Evolutionary conservation across 2,329 filamentous ascomycete species (phyloP), one percentile per base, ranked within the genome.

Genomic region (Fusarium duplospermum): DNA sequence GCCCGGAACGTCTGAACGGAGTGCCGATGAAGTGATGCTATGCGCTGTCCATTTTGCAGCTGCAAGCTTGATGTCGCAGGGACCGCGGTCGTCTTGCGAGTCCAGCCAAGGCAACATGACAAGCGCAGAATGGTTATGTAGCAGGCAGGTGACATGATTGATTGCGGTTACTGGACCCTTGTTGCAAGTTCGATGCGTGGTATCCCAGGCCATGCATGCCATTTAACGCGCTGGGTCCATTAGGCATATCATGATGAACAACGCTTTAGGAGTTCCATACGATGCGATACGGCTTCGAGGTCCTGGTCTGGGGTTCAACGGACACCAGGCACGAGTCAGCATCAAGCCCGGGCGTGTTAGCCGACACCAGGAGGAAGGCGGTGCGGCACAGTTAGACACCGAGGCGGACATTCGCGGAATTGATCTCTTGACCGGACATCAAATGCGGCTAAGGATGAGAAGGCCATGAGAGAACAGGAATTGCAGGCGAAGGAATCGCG

Each of bases 141-240:
- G 27, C n/a, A 31, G n/a, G 52, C 29, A 45, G 57, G 18, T 27
- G 35, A 70, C 24, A 57, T 54, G n/a, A 31, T 38, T 52, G 59
- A 54, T 59, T 59, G 35, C 38, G 35, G 50, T 38, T 56, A 38
- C 58, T 50, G 40, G n/a, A n/a, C 62, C 35, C 24, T 13, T 40
- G 42, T 16, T 61, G 62, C n/a, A 64, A 56, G 50, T 22, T 47
- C 36, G 57, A 52, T 61, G 33, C 40, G 36, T 47, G 60, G 61
- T 59, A 56, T 60, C 59, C 38, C 22, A 31, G 52, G 56, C 63
- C 60, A 73, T 73, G 71, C 71, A 74, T 36, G 67, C 71, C 60
- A 71, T 69, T 65, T 62, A 74, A 65, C 61, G 54, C 40, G 62
- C 29, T 58, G 36, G 24, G 54, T 47, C 58, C 13, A 47, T 61